Conservation (phyloP, 495 filamentous ascomycete genomes). For the Xylaria longipes region DNA sequence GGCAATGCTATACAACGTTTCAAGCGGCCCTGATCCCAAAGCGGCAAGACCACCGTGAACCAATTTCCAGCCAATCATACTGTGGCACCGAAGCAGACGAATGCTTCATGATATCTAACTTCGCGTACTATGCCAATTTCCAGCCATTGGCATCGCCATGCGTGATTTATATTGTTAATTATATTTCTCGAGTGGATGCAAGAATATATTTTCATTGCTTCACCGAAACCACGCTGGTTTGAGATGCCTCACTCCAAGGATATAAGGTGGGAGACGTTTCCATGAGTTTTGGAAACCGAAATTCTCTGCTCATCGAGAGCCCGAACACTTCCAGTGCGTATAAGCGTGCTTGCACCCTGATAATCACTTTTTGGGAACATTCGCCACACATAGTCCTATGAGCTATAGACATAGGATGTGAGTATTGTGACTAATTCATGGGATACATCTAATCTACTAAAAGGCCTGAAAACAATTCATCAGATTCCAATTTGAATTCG, state of each 20-base stretch:
- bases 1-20: neutral
- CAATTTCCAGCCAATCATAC: constrained; percentile 11
- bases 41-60: neutral
- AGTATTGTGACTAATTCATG: neutral
- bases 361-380: neutral
- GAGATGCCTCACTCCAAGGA: neutral
- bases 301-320: neutral
- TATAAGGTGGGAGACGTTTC: neutral
- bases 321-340: neutral
- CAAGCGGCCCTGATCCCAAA: neutral
- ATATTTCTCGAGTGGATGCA: neutral
- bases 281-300: neutral
- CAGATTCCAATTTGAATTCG: neutral
- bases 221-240: neutral
- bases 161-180: too few species aligned
- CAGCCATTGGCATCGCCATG: neutral
- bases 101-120: neutral
- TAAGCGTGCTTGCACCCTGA: neutral
- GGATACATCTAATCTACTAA: neutral
- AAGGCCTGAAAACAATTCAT: neutral
- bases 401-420: neutral
- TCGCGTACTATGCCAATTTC: neutral
- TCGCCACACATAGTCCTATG: neutral
- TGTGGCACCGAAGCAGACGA: neutral
- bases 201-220: too few species aligned